Evolutionary conservation across 106 monocot species (phyloP), one percentile per base, ranked within the genome.

Genomic region (Dendrobium officinale): DNA sequence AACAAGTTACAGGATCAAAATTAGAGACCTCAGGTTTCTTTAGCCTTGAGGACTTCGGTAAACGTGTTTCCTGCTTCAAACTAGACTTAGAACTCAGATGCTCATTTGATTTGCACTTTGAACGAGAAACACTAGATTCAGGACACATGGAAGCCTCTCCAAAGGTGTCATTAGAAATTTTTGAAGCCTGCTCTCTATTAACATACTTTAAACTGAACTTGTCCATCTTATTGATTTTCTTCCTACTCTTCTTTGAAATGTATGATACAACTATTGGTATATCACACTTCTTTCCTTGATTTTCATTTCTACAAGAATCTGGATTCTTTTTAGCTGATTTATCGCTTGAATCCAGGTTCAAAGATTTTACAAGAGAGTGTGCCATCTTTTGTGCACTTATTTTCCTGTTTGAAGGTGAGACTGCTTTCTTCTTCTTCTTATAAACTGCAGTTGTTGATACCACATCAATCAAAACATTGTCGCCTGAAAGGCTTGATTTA

Each of bases 171-270:
- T 83, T 77, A 16, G 78, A 77, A 79, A 67, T 54, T 79, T 75
- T 58, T 77, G 33, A 49, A 67, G 72, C 78, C 79, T 83, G 40
- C 42, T 90, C 85, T 51, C 75, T 81, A 45, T 88, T 91, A 73
- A 86, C 82, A 67, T 40, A 41, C 33, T n/a, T 78, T 42, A 82
- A 84, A 70, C 79, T 93, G 55, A 83, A 81, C 75, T 86, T 88
- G 48, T 88, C 89, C 73, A 59, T 78, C 73, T 68, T 82, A 2
- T 78, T 78, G 66, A 13, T 1, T 37, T 83, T 91, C 74, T 75
- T 73, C 77, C 72, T 85, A 48, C 84, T 85, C 81, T 85, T 93
- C 72, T 84, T 92, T 5, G 81, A 80, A 83, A 86, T 87, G 48
- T 87, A 55, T 48, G 89, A 75, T 11, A 41, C 73, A 68, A 5